Evolutionary conservation across 2,329 filamentous ascomycete genomes (phyloP), one percentile per base, ranked within the genome.

Genomic region (Calonectria ilicicola): DNA sequence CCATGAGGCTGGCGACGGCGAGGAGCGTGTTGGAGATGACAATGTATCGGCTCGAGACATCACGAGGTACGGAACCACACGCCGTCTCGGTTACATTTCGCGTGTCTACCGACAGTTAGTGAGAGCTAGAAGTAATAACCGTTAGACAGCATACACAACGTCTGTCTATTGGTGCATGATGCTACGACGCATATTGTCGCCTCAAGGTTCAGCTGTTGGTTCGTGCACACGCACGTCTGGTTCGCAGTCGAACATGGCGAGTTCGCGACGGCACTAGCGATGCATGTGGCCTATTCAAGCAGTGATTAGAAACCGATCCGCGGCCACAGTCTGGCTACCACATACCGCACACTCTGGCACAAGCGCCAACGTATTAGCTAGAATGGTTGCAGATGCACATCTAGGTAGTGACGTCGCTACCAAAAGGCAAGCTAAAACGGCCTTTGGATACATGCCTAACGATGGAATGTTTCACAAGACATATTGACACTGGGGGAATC

Each of bases 221-320:
- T 32, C 17, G 58, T 63, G 40, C 58, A 63, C 40, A 63, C 27
- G 26, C 58, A 63, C 40, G 58, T 46, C 58, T 63, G 58, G 40
- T 63, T 46, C 40, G 58, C 23, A 8, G 38, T 26, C 4, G 40
- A 32, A 27, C 58, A 63, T 46, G 58, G 19, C 21, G 58, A 63
- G 17, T 32, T 19, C 10, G 19, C 44, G 17, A 63, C 58, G 15
- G 58, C 58, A 17, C 17, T 46, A n/a, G 40, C 12, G 26, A 63
- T 63, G 58, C 58, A 63, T n/a, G 38, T 27, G 21, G 58, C 58
- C 58, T 63, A 26, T n/a, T 21, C 23, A 17, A 21, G 26, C 38
- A 29, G 6, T 42, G 1, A n/a, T 32, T 29, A 46, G 38, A 63
- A 5, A 46, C 51, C 29, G n/a, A 9, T 17, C 9, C 21, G n/a